Evolutionary conservation across 2,329 filamentous ascomycete species (phyloP).

Genomic region (Neodidymelliopsis sp.): DNA sequence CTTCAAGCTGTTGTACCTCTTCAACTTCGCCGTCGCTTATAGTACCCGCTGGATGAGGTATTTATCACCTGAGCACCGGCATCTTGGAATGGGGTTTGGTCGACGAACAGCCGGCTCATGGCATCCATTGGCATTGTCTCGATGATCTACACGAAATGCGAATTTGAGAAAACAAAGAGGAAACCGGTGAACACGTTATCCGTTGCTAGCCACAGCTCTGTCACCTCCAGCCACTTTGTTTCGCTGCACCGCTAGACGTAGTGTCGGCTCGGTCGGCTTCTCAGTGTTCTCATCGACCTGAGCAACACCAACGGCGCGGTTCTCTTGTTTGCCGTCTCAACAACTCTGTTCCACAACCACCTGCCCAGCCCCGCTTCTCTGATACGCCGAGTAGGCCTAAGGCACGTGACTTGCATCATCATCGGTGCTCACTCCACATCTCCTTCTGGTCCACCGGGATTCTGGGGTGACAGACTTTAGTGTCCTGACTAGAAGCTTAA

Average conservation of each 20-base stretch:
- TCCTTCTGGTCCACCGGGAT: conserved; percentile 7
- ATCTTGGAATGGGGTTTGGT: too few species aligned
- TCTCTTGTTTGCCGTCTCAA: neutral
- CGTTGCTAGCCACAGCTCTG: neutral
- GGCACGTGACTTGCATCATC: conserved; percentile 17
- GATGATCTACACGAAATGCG: neutral
- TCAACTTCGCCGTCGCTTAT: too few species aligned
- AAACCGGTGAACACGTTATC: neutral
- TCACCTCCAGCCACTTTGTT: neutral
- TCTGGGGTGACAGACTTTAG: conserved; percentile 14
- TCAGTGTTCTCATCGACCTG: neutral
- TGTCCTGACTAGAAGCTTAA: conserved; percentile 5
- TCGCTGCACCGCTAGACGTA: neutral
- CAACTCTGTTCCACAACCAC: neutral
- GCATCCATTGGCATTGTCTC: too few species aligned
- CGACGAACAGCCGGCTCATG: too few species aligned
- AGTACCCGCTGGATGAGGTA: too few species aligned
- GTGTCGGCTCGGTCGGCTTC: conserved; percentile 3
- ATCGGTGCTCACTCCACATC: neutral
- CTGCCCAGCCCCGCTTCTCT: neutral
- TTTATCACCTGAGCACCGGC: too few species aligned
- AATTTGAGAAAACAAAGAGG: neutral
- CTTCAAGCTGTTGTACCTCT: too few species aligned
- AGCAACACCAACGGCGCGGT: neutral
- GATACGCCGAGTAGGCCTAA: neutral